A percentile compares a stretch with the other conserved stretches of the same genome.
Evolutionary conservation across 2,329 filamentous ascomycete genomes (phyloP).

Genomic region (Fusarium pseudograminearum): DNA sequence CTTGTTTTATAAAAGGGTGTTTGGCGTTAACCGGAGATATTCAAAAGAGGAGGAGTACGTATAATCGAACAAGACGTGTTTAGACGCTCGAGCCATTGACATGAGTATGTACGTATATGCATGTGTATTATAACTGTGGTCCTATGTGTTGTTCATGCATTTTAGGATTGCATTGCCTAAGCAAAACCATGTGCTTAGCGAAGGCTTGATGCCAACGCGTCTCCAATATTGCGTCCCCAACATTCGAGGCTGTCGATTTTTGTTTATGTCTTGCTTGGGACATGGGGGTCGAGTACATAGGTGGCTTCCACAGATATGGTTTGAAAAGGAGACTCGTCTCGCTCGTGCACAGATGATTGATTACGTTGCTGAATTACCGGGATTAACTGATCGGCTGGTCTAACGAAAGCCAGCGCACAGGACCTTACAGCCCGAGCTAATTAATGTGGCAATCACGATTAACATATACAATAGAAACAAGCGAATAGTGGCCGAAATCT

Average conservation of each 20-base stretch:
- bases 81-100: constrained; percentile 18
- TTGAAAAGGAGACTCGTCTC: constrained; percentile 20
- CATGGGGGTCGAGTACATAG: neutral
- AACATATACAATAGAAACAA: constrained; percentile 25
- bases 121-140: constrained; percentile 19
- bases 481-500: constrained; percentile 5
- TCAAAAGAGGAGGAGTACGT: constrained; percentile 29
- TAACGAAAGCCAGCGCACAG: constrained; percentile 30
- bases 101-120: constrained; percentile 24
- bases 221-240: neutral
- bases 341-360: constrained; percentile 7
- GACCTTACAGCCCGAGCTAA: constrained; percentile 23
- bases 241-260: constrained; percentile 13
- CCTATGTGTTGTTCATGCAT: constrained; percentile 15
- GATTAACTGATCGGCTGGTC: constrained; percentile 18
- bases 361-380: constrained; percentile 14
- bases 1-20: constrained; percentile 17
- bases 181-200: neutral
- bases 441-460: constrained; percentile 33
- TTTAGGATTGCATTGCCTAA: neutral
- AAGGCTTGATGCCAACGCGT: constrained; percentile 3
- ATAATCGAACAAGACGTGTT: constrained; percentile 21
- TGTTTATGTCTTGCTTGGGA: constrained; percentile 8
- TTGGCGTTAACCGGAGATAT: constrained; percentile 31
- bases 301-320: neutral